phyloP scores from a whole-genome alignment of 805 yeast genomes.

The Priceomyces haplophilus region DNA sequence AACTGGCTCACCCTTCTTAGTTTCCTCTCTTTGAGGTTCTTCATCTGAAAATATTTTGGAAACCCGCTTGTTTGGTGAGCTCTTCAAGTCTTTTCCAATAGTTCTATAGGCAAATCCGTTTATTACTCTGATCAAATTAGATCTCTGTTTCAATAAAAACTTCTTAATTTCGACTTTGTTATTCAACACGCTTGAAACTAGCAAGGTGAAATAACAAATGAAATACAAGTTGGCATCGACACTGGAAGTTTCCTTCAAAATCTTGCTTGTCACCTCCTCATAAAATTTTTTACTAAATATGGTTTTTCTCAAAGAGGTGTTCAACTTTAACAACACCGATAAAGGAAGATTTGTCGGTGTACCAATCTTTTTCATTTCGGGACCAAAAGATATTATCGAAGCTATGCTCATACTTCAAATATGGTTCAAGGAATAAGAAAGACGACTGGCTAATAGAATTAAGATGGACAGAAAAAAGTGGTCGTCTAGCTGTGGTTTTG shows the following conservation, averaged over 20 bases:
- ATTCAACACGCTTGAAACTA: conserved; percentile 33
- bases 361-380: conserved; percentile 8
- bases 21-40: conserved; percentile 1
- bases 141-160: conserved; percentile 26
- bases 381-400: conserved; percentile 15
- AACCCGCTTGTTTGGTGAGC: conserved; percentile 14
- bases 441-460: background rate
- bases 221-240: conserved; percentile 41
- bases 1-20: conserved; percentile 6
- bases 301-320: conserved; percentile 27
- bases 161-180: conserved; percentile 33
- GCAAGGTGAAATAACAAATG: conserved; percentile 41
- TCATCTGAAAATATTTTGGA: conserved; percentile 7
- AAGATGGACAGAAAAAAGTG: background rate
- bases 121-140: conserved; percentile 20
- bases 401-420: conserved; percentile 11
- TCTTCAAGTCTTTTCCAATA: conserved; percentile 15
- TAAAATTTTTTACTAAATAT: conserved; percentile 38
- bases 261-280: conserved; percentile 39
- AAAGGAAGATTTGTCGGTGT: conserved; percentile 18
- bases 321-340: conserved; percentile 24
- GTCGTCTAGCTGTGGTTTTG: too few relatives aligned
- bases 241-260: conserved; percentile 30
- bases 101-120: conserved; percentile 5
- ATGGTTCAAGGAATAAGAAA: too few relatives aligned